A percentile compares a stretch with the other conserved stretches of the same genome.
Evolutionary conservation across 495 filamentous ascomycete genomes (phyloP).

Genomic region (Penicillium ucsense): DNA sequence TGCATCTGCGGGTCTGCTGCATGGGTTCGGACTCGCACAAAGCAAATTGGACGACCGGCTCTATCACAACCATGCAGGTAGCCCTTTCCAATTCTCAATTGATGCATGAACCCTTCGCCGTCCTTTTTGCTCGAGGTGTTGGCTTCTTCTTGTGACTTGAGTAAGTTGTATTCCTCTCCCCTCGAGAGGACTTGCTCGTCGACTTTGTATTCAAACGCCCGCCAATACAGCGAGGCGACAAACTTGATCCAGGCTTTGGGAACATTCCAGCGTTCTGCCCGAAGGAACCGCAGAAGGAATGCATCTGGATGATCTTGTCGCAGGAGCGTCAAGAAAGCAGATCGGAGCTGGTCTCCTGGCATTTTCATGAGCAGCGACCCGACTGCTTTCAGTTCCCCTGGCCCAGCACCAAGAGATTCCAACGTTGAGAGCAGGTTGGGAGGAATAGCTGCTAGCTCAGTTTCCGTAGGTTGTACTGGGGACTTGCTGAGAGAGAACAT

Average conservation of each 20-base stretch:
- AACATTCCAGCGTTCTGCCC: slow-evolving; percentile 92
- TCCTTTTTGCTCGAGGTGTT: slow-evolving; percentile 48
- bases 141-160: slow-evolving; percentile 43
- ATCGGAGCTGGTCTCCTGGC: slow-evolving; percentile 59
- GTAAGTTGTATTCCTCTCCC: slow-evolving; percentile 58
- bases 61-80: slow-evolving; percentile 78
- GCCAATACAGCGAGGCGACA: slow-evolving; percentile 81
- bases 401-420: slow-evolving; percentile 8
- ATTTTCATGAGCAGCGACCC: slow-evolving; percentile 22
- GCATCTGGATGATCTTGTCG: slow-evolving; percentile 90
- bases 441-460: slow-evolving; percentile 9
- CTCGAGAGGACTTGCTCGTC: slow-evolving; percentile 67
- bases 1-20: slow-evolving; percentile 70
- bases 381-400: slow-evolving; percentile 17
- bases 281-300: slow-evolving; percentile 73
- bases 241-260: slow-evolving; percentile 84
- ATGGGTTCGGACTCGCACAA: slow-evolving; percentile 70
- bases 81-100: slow-evolving; percentile 82
- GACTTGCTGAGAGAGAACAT: slow-evolving; percentile 13
- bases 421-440: slow-evolving; percentile 12
- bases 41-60: slow-evolving; percentile 68
- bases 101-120: slow-evolving; percentile 66
- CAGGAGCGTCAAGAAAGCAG: slow-evolving; percentile 72
- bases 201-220: slow-evolving; percentile 63
- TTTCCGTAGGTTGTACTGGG: slow-evolving; percentile 2